phyloP scores from a whole-genome alignment of 2,329 filamentous ascomycete genomes.

The Dryadomyces quercus-mongolicae region DNA sequence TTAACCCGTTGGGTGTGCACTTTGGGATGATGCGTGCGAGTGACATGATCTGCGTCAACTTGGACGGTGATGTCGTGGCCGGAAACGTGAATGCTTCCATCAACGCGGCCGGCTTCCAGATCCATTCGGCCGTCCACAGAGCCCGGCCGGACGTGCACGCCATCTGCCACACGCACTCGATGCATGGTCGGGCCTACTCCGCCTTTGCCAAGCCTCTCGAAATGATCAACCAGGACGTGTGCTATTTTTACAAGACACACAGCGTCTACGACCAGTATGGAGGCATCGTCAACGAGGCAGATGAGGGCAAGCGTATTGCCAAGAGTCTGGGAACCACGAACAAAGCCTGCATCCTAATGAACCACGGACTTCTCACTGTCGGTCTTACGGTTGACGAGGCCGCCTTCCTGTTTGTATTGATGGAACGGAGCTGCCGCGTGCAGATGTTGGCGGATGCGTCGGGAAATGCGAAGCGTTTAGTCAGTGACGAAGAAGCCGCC shows the following conservation, averaged over 20 bases:
- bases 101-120: conserved; percentile 47
- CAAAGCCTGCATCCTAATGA: conserved; percentile 42
- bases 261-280: conserved; percentile 47
- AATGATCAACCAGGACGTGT: conserved; percentile 47
- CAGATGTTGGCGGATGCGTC: conserved; percentile 51
- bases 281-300: conserved; percentile 43
- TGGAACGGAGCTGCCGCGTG: conserved; percentile 54
- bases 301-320: conserved; percentile 44
- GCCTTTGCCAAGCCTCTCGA: conserved; percentile 42
- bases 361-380: conserved; percentile 49
- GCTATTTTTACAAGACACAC: conserved; percentile 43
- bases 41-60: conserved; percentile 46
- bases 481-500: conserved; percentile 23
- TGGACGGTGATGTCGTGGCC: conserved; percentile 39
- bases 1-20: conserved; percentile 46
- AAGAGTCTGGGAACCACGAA: conserved; percentile 26
- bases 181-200: conserved; percentile 43
- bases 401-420: conserved; percentile 45
- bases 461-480: conserved; percentile 13
- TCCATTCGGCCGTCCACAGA: conserved; percentile 45
- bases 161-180: conserved; percentile 45
- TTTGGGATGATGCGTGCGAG: conserved; percentile 43
- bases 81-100: conserved; percentile 32
- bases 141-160: conserved; percentile 43
- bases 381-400: conserved; percentile 52